Percentiles rank a stretch among this genome's conserved stretches.
phyloP scores from a whole-genome alignment of 805 yeast species.

The Saccharomycopsis oosterbeekiorum region DNA sequence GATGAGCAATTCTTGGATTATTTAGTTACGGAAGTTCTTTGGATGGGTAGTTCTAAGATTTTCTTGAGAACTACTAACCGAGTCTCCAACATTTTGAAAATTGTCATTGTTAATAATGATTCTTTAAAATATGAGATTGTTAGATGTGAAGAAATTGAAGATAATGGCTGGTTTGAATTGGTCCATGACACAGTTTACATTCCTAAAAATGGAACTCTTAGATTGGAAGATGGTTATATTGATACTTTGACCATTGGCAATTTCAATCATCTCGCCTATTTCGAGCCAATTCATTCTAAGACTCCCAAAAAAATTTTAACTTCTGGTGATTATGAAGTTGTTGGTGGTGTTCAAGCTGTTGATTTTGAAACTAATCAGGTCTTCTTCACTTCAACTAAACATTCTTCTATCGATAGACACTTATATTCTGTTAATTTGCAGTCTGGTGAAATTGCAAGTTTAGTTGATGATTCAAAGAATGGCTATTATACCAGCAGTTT shows the following conservation, averaged over 20 bases:
- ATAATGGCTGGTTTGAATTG: constrained; percentile 69
- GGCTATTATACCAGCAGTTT: constrained; percentile 69
- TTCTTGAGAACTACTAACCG: constrained; percentile 55
- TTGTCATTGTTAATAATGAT: constrained; percentile 42
- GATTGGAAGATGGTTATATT: constrained; percentile 60
- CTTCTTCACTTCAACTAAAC: constrained; percentile 60
- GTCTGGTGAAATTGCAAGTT: constrained; percentile 29
- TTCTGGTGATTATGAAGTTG: constrained; percentile 86
- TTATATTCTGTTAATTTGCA: constrained; percentile 58
- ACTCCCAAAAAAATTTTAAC: constrained; percentile 49
- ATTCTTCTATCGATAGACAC: constrained; percentile 77
- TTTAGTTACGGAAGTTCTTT: constrained; percentile 56
- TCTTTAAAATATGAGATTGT: constrained; percentile 29
- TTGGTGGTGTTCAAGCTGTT: constrained; percentile 54
- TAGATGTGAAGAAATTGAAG: constrained; percentile 35
- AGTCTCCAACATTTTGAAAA: constrained; percentile 53
- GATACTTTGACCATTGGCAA: constrained; percentile 64
- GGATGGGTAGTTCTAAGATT: constrained; percentile 51
- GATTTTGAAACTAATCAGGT: constrained; percentile 43
- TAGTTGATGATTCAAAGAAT: constrained; percentile 43
- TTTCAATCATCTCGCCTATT: constrained; percentile 72
- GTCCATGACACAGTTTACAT: constrained; percentile 51
- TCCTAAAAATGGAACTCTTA: constrained; percentile 36
- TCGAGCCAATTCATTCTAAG: constrained; percentile 53
- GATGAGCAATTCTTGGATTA: constrained; percentile 31